phyloP scores from a whole-genome alignment of 768 basidiomycete species.

The Suillus placidus region DNA sequence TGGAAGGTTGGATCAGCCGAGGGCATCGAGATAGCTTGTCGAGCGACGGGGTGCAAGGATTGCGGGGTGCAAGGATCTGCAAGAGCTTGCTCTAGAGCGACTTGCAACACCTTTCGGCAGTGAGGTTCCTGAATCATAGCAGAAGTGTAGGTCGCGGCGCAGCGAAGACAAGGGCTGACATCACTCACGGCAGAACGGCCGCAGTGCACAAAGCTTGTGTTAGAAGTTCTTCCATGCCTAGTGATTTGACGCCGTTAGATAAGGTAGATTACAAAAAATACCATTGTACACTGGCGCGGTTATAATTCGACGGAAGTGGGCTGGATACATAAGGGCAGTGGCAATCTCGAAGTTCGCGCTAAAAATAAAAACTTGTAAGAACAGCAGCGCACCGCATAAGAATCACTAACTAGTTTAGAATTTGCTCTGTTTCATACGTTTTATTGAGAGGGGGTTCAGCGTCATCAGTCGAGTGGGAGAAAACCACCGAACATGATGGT shows the following conservation, averaged over 20 bases:
- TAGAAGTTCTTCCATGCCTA: background rate
- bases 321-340: background rate
- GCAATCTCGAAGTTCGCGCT: conserved; percentile 1
- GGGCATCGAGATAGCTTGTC: background rate
- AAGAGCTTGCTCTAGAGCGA: background rate
- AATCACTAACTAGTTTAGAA: background rate
- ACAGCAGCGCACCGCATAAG: background rate
- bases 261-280: background rate
- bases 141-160: background rate
- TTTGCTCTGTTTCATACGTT: background rate
- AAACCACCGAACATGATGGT: background rate
- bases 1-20: background rate
- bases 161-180: background rate
- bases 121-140: background rate
- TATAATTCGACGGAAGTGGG: background rate
- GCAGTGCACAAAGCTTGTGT: background rate
- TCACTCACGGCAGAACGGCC: background rate
- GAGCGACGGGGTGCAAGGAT: background rate
- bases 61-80: background rate
- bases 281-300: background rate
- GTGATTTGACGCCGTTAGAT: background rate
- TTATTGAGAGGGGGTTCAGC: background rate
- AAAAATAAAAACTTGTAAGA: background rate
- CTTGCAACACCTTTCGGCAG: background rate
- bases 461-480: background rate